Percentiles rank a stretch among this genome's conserved stretches.
phyloP scores from a whole-genome alignment of 805 yeast species.

The Wickerhamiella kurtzmanii region DNA sequence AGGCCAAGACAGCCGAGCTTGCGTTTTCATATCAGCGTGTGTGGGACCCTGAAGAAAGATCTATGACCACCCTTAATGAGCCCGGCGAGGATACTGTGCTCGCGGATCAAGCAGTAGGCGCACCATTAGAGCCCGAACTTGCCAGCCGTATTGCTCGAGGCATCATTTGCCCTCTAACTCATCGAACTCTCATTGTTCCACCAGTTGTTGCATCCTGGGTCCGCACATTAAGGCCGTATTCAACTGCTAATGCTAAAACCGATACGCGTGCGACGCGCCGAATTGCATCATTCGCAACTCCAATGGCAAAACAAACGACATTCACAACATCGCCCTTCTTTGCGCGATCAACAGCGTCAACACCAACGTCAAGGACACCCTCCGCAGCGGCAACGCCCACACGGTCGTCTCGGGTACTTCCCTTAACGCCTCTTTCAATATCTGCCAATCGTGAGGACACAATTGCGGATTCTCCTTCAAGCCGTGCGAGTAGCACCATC shows the following conservation, averaged over 20 bases:
- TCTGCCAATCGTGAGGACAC: neutral
- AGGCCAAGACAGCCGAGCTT: constrained; percentile 50
- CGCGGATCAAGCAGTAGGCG: constrained; percentile 26
- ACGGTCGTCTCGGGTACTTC: neutral
- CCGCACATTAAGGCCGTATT: neutral
- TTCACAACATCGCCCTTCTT: neutral
- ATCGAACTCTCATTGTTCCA: constrained; percentile 21
- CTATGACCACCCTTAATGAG: constrained; percentile 42
- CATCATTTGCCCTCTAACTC: constrained; percentile 49
- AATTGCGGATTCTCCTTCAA: neutral
- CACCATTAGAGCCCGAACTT: constrained; percentile 30
- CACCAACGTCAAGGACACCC: neutral
- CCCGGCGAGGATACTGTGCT: constrained; percentile 25
- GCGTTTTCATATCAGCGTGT: constrained; percentile 83
- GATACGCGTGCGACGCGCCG: neutral
- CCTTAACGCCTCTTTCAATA: neutral
- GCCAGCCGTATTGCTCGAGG: constrained; percentile 53
- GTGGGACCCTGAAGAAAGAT: constrained; percentile 45
- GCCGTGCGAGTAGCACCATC: too few relatives aligned
- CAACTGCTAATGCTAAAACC: neutral
- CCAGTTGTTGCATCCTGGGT: constrained; percentile 1
- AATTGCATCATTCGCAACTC: neutral
- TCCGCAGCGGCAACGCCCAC: too few relatives aligned
- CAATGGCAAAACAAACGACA: neutral
- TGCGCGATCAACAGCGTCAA: neutral